Evolutionary conservation across 2,329 filamentous ascomycete species (phyloP), one percentile per base, ranked within the genome.

Genomic region (Aquanectria penicillioides): DNA sequence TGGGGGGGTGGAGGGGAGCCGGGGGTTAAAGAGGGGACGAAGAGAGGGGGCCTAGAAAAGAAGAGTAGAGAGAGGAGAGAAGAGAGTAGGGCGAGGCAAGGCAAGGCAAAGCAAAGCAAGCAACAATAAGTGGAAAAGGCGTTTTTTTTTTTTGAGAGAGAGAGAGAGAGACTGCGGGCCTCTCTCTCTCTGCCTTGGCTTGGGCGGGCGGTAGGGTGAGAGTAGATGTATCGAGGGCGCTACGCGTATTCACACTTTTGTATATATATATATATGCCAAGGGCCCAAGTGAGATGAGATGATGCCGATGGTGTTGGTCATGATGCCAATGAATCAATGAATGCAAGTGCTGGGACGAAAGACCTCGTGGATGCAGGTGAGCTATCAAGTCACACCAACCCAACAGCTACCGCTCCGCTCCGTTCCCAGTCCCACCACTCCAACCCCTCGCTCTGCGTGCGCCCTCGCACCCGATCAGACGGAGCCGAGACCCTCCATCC

Each of bases 331-430:
- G n/a, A n/a, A n/a, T n/a, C n/a, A n/a, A n/a, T n/a, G 18, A 40
- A 40, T 40, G 15, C 11, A 17, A 37, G 34, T 37, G 22, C 25
- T 17, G 6, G 15, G 13, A 22, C 11, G 18, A 23, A 26, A 15
- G 18, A 28, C 34, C 34, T 52, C 28, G 34, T 13, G 37, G 46
- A 57, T 57, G 53, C 53, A 50, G 37, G 53, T 57, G 53, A 57
- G 53, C 53, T 50, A 57, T 50, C 53, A 31, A 46, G 40, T 53
- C 38, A 37, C 50, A 53, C 38, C n/a, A n/a, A 31, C 44, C 44
- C 22, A 26, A n/a, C 31, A 33, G 31, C 31, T 33, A 33, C 33
- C 33, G 6, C 34, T 17, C 34, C 34, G 17, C 34, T 8, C 13
- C 34, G 10, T 12, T 4, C 29, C 33, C 33, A 36, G 18, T 18